A percentile compares a stretch with the other conserved stretches of the same genome.
Conservation (phyloP, 345 rosid genomes). For the Passiflora organensis region DNA sequence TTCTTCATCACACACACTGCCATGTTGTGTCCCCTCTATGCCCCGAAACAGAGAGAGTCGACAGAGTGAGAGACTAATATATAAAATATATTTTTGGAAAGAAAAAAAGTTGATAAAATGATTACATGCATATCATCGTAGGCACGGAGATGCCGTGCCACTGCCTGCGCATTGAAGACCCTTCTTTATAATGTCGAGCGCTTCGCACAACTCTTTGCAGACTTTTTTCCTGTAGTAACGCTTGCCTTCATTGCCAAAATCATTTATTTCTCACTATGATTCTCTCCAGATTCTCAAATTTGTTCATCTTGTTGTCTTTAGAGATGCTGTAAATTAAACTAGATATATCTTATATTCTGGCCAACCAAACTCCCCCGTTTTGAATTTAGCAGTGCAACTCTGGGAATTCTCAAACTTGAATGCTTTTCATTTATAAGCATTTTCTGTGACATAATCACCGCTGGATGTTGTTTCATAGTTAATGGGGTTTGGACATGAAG, state of each 20-base stretch:
- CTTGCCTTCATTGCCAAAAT: slow-evolving; percentile 9
- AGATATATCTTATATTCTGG: too few relatives aligned
- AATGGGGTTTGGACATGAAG: too few relatives aligned
- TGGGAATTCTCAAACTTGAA: too few relatives aligned
- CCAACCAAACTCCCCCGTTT: too few relatives aligned
- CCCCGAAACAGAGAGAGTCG: too few relatives aligned
- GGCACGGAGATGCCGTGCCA: slow-evolving; percentile 85
- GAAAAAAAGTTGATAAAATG: background rate
- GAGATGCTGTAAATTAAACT: too few relatives aligned
- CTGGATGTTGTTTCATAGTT: too few relatives aligned
- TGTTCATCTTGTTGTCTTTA: slow-evolving; percentile 6
- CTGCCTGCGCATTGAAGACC: slow-evolving; percentile 52
- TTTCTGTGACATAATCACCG: too few relatives aligned
- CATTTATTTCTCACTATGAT: slow-evolving; percentile 29
- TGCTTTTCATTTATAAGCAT: too few relatives aligned
- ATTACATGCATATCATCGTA: slow-evolving; percentile 22
- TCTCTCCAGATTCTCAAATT: background rate
- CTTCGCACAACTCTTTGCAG: slow-evolving; percentile 40
- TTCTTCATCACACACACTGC: background rate
- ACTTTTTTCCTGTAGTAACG: slow-evolving; percentile 8
- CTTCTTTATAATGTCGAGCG: slow-evolving; percentile 17
- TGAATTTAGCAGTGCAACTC: too few relatives aligned
- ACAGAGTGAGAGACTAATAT: background rate
- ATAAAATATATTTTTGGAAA: background rate
- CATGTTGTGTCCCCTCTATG: background rate